phyloP scores from a whole-genome alignment of 148 eudicot genomes.

The Persicaria maculosa region DNA sequence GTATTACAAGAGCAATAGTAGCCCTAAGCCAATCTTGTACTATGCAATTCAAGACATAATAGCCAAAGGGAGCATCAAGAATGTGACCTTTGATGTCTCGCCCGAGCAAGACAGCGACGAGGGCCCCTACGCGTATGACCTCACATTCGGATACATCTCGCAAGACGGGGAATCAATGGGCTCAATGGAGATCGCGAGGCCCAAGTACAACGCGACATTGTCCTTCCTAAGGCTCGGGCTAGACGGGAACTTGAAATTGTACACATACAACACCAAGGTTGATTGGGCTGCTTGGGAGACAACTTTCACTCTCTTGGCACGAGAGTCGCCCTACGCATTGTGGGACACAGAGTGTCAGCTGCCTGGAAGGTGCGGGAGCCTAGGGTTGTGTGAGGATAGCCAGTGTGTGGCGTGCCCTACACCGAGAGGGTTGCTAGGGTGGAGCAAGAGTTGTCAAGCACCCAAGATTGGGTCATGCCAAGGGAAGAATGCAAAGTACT shows the following conservation, averaged over 20 bases:
- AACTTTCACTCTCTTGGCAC: slow-evolving; percentile 32
- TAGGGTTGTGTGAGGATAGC: slow-evolving; percentile 51
- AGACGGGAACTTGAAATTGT: slow-evolving; percentile 38
- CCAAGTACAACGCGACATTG: slow-evolving; percentile 38
- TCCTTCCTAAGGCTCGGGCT: slow-evolving; percentile 40
- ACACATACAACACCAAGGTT: slow-evolving; percentile 25
- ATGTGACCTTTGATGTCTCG: slow-evolving; percentile 16
- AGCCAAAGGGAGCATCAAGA: not conserved
- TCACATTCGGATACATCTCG: slow-evolving; percentile 9
- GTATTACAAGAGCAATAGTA: slow-evolving; percentile 26
- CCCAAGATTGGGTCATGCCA: slow-evolving; percentile 25
- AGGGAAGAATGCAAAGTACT: slow-evolving; percentile 30
- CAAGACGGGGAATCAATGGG: not conserved
- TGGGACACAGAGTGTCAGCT: slow-evolving; percentile 36
- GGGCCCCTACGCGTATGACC: slow-evolving; percentile 7
- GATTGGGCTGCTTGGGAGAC: slow-evolving; percentile 36
- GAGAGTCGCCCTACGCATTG: slow-evolving; percentile 10
- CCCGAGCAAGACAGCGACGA: not conserved
- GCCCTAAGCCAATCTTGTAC: slow-evolving; percentile 22
- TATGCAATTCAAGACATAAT: not conserved
- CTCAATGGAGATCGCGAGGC: slow-evolving; percentile 3
- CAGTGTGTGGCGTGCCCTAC: slow-evolving; percentile 64
- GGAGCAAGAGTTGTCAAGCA: slow-evolving; percentile 43
- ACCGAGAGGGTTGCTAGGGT: slow-evolving; percentile 41
- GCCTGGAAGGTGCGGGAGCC: slow-evolving; percentile 40